A percentile compares a stretch with the other conserved stretches of the same genome.
These are phyloP conservation scores for Cryptosporidium sp. DNA, from an alignment of 169 alveolate species.

Conservation along the genomic window DNA sequence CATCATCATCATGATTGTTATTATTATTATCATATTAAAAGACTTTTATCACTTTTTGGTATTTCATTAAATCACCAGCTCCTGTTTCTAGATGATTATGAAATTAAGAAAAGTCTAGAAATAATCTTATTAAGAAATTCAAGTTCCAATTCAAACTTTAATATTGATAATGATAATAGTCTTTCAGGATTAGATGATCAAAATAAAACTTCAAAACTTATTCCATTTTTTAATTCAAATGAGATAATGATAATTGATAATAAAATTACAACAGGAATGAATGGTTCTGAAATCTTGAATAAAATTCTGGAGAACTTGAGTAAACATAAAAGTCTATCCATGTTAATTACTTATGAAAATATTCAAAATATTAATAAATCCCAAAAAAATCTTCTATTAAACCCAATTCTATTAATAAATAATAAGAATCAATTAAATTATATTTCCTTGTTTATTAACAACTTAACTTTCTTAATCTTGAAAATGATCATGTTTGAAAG, in stretches of 20 bases:
- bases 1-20: too few relatives aligned
- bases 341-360: neutral
- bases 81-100: constrained; percentile 13
- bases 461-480: constrained; percentile 25
- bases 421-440: constrained; percentile 27
- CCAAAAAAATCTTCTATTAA: neutral
- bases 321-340: neutral
- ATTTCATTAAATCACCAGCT: constrained; percentile 14
- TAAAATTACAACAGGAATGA: neutral
- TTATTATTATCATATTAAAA: neutral
- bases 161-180: neutral
- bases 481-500: neutral
- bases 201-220: neutral
- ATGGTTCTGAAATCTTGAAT: constrained; percentile 15
- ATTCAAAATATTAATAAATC: neutral
- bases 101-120: constrained; percentile 21
- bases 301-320: neutral
- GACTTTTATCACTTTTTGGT: constrained; percentile 3
- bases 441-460: constrained; percentile 52
- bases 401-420: constrained; percentile 26
- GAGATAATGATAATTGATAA: constrained; percentile 12
- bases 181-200: neutral
- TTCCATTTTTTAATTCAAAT: neutral
- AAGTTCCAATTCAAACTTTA: neutral
- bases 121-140: neutral